Conservation (phyloP, 1,284 basidiomycete genomes). For the Athelia sp. region DNA sequence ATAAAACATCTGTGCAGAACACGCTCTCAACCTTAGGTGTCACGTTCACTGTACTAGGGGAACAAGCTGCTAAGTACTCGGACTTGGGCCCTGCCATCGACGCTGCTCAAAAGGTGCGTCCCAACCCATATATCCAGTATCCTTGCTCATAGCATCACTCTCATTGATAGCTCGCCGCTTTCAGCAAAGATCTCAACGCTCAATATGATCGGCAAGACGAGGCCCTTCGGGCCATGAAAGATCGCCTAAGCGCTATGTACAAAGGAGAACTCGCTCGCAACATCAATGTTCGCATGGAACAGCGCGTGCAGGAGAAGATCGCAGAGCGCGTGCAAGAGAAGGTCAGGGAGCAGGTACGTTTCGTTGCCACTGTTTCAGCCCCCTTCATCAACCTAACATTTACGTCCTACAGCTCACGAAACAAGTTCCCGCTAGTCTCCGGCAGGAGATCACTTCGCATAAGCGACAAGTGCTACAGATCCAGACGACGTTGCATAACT, state of each 20-base stretch:
- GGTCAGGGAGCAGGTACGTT: constrained; percentile 23
- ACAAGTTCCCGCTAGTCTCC: constrained; percentile 36
- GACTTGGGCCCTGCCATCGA: constrained; percentile 38
- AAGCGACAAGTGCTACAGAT: constrained; percentile 33
- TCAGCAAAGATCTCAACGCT: constrained; percentile 30
- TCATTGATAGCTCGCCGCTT: constrained; percentile 28
- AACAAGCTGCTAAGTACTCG: constrained; percentile 38
- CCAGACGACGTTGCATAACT: constrained; percentile 40
- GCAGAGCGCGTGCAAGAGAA: constrained; percentile 28
- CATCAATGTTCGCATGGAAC: constrained; percentile 24
- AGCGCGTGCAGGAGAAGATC: constrained; percentile 32
- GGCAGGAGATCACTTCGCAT: constrained; percentile 26
- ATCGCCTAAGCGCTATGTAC: constrained; percentile 30
- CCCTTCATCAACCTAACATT: too few species aligned
- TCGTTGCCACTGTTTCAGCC: neutral
- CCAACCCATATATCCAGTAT: neutral
- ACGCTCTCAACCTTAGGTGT: constrained; percentile 31
- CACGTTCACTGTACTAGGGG: constrained; percentile 39
- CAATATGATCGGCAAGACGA: constrained; percentile 34
- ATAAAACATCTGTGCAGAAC: constrained; percentile 27
- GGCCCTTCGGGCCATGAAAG: constrained; percentile 29
- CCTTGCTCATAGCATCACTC: neutral
- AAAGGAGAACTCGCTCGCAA: constrained; percentile 32
- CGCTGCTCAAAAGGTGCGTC: constrained; percentile 35
- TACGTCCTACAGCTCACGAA: constrained; percentile 28